phyloP scores from a whole-genome alignment of 2,329 filamentous ascomycete genomes.

The Colletotrichum siamense region DNA sequence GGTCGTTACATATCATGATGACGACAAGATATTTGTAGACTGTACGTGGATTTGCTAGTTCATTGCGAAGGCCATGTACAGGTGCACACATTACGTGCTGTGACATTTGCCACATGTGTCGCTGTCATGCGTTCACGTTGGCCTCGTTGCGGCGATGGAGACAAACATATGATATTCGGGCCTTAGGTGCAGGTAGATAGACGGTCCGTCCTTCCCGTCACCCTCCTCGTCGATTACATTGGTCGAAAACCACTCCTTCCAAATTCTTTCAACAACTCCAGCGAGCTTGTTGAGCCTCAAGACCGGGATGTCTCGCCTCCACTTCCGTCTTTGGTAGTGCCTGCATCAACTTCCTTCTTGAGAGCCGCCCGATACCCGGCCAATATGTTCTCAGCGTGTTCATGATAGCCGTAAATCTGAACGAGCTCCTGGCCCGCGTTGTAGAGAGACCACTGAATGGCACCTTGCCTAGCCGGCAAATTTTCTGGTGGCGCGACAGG shows the following conservation, averaged over 20 bases:
- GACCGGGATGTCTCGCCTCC: background rate
- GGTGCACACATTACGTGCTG: background rate
- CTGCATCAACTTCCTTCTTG: conserved; percentile 27
- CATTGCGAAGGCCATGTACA: background rate
- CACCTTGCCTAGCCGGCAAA: background rate
- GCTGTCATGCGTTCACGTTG: background rate
- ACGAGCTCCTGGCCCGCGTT: conserved; percentile 22
- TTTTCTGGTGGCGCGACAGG: background rate
- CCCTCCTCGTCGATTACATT: background rate
- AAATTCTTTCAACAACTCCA: background rate
- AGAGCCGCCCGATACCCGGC: conserved; percentile 22
- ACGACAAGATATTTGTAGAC: background rate
- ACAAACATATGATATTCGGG: background rate
- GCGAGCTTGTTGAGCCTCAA: background rate
- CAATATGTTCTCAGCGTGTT: conserved; percentile 26
- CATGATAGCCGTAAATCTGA: conserved; percentile 26
- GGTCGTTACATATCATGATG: conserved; percentile 65
- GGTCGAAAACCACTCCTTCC: background rate
- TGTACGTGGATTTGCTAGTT: background rate
- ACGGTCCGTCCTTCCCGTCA: background rate
- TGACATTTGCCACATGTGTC: background rate
- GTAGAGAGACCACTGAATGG: conserved; percentile 23
- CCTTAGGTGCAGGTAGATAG: background rate
- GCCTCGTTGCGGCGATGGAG: background rate
- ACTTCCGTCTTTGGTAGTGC: background rate